Evolutionary conservation across 352 stramenopile species (phyloP).

Genomic region (Aphanomyces invadans): DNA sequence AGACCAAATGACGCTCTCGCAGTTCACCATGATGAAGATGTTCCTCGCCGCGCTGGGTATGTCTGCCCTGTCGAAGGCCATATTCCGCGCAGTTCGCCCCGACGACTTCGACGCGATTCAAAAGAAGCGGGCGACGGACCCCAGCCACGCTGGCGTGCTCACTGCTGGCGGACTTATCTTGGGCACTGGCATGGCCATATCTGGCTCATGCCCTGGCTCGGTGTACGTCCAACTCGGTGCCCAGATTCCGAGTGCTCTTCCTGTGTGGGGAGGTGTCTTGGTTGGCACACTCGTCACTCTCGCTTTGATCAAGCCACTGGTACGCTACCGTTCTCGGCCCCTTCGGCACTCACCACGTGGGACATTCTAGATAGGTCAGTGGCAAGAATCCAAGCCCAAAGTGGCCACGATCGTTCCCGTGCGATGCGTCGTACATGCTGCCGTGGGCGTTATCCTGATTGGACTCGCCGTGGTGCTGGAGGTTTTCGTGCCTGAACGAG

Average conservation of each 20-base stretch:
- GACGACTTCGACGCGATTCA: constrained; percentile 24
- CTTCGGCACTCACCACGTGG: no score
- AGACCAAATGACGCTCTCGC: constrained; percentile 25
- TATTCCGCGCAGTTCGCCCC: constrained; percentile 19
- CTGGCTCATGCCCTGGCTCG: constrained; percentile 10
- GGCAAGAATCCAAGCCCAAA: constrained; percentile 4
- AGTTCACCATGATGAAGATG: constrained; percentile 29
- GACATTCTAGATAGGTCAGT: constrained; percentile 10
- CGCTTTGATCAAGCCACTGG: background rate
- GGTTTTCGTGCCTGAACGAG: constrained; percentile 4
- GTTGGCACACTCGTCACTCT: background rate
- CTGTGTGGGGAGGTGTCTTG: background rate
- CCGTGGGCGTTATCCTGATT: constrained; percentile 14
- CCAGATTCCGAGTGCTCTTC: background rate
- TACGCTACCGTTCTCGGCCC: no score
- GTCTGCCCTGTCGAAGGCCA: constrained; percentile 14
- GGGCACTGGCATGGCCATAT: constrained; percentile 19
- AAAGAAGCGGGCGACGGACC: constrained; percentile 11
- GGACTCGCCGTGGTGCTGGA: constrained; percentile 17
- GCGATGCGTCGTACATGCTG: constrained; percentile 1
- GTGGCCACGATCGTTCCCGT: constrained; percentile 6
- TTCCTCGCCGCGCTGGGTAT: constrained; percentile 26
- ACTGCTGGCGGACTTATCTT: constrained; percentile 24
- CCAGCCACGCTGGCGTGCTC: constrained; percentile 23
- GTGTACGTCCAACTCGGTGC: constrained; percentile 15